These are phyloP conservation scores for Tylopilus vinaceipallidus DNA, from an alignment of 768 basidiomycete genomes.

Conservation along the genomic window DNA sequence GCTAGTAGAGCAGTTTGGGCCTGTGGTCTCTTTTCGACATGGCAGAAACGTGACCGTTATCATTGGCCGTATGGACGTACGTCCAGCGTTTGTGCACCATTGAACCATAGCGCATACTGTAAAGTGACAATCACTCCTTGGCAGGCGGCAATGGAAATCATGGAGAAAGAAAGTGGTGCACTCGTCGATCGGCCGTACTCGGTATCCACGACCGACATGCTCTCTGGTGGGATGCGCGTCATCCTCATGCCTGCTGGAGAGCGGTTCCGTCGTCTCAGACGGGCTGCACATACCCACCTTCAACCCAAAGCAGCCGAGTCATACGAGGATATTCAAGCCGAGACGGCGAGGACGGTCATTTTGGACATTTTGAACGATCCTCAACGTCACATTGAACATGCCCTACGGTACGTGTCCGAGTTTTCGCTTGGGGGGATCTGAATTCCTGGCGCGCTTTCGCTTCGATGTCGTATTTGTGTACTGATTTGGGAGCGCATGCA, in stretches of 20 bases:
- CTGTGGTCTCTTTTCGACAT: constrained; percentile 52
- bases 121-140: constrained; percentile 19
- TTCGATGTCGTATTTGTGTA: no score
- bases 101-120: not conserved
- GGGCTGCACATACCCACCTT: no score
- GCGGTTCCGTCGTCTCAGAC: no score
- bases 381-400: constrained; percentile 39
- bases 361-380: constrained; percentile 33
- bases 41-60: constrained; percentile 32
- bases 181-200: constrained; percentile 49
- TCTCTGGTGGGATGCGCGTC: constrained; percentile 51
- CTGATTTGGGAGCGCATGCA: no score
- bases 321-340: no score
- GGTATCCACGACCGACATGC: constrained; percentile 51
- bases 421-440: no score
- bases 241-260: constrained; percentile 50
- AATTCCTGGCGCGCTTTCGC: no score
- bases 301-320: no score
- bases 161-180: constrained; percentile 55
- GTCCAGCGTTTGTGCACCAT: no score
- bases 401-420: constrained; percentile 40
- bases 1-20: no score
- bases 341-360: constrained; percentile 25
- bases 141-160: constrained; percentile 55
- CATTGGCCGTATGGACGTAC: constrained; percentile 23